Evolutionary conservation across 345 rosid species (phyloP), one percentile per base, ranked within the genome.

Genomic region (Lepidium sativum): DNA sequence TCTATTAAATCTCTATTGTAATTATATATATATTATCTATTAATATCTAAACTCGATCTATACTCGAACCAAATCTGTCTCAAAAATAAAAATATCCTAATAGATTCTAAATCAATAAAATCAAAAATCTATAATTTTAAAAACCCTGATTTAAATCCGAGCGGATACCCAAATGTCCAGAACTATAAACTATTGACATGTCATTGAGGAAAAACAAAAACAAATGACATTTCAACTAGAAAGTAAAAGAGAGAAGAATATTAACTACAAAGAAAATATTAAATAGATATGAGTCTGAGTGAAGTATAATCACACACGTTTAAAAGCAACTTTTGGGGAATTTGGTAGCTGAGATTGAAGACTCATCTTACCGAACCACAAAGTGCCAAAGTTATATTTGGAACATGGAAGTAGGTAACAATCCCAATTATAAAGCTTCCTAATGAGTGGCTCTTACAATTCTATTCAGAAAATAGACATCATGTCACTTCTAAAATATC

Each of bases 331-430:
- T 51, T 69, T 41, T 5, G 15, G 61, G 9, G 40, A 61, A 25
- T 21, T 67, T 69, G 67, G 61, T 60, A 11, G 73, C 42, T 69
- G 67, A 42, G 67, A 69, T 41, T 6, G 67, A 23, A 3, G 54
- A 52, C 47, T 52, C 16, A 51, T 60, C 54, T 60, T 31, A 68
- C 73, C 66, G 35, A 60, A 60, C 61, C 47, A 69, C 67, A 52
- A 69, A 31, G 43, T 50, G 45, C 29, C 60, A 50, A 50, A 50
- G 14, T 60, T 50, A 21, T 29, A 41, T 52, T 5, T 27, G 6
- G 29, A 25, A 4, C 1, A 4, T 51, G 39, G 58, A 63, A 27
- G 23, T 23, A 48, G 32, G 32, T 48, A 48, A 14, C 53, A 54
- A 54, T 33, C 34, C 37, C 23, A 56, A 32, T 34, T 66, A 54